Evolutionary conservation across 2,329 filamentous ascomycete species (phyloP).

Genomic region (Pyrenophora teres): DNA sequence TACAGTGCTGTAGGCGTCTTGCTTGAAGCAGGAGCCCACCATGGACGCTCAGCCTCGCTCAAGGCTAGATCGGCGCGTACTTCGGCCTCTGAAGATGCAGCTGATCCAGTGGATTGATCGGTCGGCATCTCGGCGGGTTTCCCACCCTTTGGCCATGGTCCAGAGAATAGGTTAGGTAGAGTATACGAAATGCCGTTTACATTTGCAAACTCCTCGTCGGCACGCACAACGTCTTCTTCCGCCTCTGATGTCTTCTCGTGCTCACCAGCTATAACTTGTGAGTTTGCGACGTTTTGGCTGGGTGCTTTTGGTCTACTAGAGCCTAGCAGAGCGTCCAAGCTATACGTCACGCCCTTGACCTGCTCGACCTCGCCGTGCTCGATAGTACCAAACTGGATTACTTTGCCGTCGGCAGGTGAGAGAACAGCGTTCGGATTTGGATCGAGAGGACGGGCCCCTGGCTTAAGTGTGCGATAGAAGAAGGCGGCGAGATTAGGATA

Average conservation of each 20-base stretch:
- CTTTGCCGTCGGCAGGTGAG: constrained; percentile 85
- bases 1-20: constrained; percentile 71
- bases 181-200: constrained; percentile 97
- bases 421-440: constrained; percentile 78
- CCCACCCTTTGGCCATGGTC: constrained; percentile 54
- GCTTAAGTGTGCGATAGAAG: constrained; percentile 94
- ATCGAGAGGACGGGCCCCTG: constrained; percentile 83
- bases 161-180: constrained; percentile 83
- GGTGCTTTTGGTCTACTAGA: constrained; percentile 50
- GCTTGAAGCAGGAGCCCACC: constrained; percentile 52
- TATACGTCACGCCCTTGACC: constrained; percentile 98
- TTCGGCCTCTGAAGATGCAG: constrained; percentile 75
- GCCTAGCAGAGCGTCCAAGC: constrained; percentile 87
- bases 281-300: constrained; percentile 41
- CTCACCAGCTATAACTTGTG: constrained; percentile 27
- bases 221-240: constrained; percentile 69
- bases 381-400: constrained; percentile 91
- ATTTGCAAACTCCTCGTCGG: constrained; percentile 89
- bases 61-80: constrained; percentile 83
- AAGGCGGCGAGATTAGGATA: constrained; percentile 95
- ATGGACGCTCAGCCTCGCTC: constrained; percentile 61
- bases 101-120: constrained; percentile 74
- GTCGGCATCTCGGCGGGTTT: constrained; percentile 59
- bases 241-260: constrained; percentile 42
- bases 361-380: constrained; percentile 95